Evolutionary conservation across 495 filamentous ascomycete genomes (phyloP), one percentile per base, ranked within the genome.

Genomic region (Talaromyces nanjingensis): DNA sequence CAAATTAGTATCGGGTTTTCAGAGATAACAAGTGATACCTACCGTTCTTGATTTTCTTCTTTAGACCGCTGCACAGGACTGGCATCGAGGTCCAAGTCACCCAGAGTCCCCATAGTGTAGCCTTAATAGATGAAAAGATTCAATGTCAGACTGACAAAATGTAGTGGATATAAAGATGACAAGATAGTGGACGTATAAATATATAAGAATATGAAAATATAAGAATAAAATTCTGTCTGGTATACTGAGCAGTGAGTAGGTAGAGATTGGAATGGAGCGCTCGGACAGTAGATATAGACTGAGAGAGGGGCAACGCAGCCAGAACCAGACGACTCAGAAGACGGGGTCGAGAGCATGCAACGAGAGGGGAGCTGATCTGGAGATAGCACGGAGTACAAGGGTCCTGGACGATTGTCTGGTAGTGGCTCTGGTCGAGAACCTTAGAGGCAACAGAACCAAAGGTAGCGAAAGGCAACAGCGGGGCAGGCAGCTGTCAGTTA

Each of bases 31-130:
- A 27, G 24, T 63, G 33, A 20, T 58, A 20, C 66, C 83, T 77
- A 89, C 87, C 87, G 83, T 76, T 98, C 93, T 74, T 94, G 91
- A 65, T 98, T 97, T 73, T 97, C 92, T 73, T 93, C 91, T 66
- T 77, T 73, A 37, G 77, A 79, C 8, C 78, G 75, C 64, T 74
- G 75, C 49, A 73, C 73, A 3, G 74, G 72, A 29, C 73, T 64
- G 59, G 73, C 71, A 55, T 79, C 78, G 22, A 75, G 67, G 53
- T 77, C 73, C 20, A 77, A 34, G 47, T 72, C 68, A 33, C 22
- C 60, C 16, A 24, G 4, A 53, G 53, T 59, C 39, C 55, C 53
- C 62, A 64, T 64, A 6, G 56, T 64, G 54, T 3, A 29, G 12
- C 2, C 37, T 54, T 20, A n/a, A 60, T 37, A 60, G 34, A 61